Base-by-base conservation (phyloP, 2,329 filamentous ascomycete genomes). In the Onygena corvina region DNA sequence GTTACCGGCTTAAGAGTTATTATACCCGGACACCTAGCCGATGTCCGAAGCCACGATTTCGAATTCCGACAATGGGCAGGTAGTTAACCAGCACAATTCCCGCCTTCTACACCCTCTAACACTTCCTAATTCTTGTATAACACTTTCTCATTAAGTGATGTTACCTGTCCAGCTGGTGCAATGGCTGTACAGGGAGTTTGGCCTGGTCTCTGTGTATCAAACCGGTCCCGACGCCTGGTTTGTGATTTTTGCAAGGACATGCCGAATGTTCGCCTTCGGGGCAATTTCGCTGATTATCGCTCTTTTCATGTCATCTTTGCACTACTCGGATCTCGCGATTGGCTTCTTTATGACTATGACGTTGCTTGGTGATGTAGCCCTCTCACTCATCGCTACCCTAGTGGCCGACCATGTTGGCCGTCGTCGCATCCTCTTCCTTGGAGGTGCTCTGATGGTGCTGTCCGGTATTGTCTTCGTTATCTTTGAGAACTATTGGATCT, bases 401-500 rank as follows among this genome's bases (percentile, higher is more conserved):
- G 36, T 40, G 18, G 36, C 36, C n/a, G 36, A 40, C 36, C 36
- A 21, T 40, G 36, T 40, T 40, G 36, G 36, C 14, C 36, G 36
- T 40, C 36, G 36, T 9, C 36, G 36, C 14, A 25, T 40, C 11
- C 36, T 40, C 36, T 40, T 40, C 18, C 36, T 40, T 7, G 36
- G 36, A n/a, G 36, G 36, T 23, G 9, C 35, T 5, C 20, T 40
- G 8, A 40, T 40, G 36, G 36, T 23, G 20, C 18, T 40, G 7
- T 40, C 36, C 7, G 36, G 36, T 12, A 40, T 18, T n/a, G 36
- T 40, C 11, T 40, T 40, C 20, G 20, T 40, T 11, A 23, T 40
- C 36, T 40, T 40, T 12, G 36, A 40, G 36, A 40, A 40, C 20
- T 40, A 40, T 9, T 40, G 11, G 20, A 40, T 40, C 18, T 18